Evolutionary conservation across 192 early-diverging fungal genomes (phyloP).

Genomic region (Coemansia sp.): DNA sequence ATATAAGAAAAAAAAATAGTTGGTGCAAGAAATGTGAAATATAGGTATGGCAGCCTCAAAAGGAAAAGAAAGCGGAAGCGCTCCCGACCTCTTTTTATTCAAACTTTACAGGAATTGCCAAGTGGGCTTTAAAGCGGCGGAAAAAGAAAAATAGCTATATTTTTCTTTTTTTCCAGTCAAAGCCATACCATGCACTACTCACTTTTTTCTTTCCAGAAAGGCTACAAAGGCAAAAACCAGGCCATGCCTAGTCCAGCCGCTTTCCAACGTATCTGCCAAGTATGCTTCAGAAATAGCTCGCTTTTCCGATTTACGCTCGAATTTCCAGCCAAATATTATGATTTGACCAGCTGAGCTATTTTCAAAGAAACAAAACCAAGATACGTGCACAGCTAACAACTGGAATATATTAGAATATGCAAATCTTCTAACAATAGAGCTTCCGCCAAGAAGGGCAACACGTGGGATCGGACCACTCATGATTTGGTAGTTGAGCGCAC

Average conservation of each 20-base stretch:
- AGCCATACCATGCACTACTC: no score
- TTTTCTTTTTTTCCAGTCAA: not conserved
- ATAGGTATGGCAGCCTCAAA: not conserved
- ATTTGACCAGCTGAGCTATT: no score
- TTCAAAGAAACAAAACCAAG: no score
- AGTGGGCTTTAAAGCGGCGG: not conserved
- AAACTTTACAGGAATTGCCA: not conserved
- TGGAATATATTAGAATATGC: not conserved
- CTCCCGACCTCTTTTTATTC: not conserved
- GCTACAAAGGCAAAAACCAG: not conserved
- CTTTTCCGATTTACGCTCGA: no score
- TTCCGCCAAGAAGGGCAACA: not conserved
- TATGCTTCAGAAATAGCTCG: not conserved
- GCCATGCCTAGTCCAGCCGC: not conserved
- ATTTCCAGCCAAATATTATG: no score
- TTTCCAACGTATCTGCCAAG: not conserved
- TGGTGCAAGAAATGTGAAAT: not conserved
- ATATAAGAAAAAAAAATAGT: not conserved
- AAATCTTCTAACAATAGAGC: not conserved
- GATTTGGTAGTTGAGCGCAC: not conserved
- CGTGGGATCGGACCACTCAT: not conserved
- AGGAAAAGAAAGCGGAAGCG: not conserved
- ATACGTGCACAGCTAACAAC: not conserved
- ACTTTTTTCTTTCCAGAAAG: not conserved
- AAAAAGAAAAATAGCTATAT: not conserved